Base-by-base conservation (phyloP, 805 yeast genomes). In the Komagataella pastoris region DNA sequence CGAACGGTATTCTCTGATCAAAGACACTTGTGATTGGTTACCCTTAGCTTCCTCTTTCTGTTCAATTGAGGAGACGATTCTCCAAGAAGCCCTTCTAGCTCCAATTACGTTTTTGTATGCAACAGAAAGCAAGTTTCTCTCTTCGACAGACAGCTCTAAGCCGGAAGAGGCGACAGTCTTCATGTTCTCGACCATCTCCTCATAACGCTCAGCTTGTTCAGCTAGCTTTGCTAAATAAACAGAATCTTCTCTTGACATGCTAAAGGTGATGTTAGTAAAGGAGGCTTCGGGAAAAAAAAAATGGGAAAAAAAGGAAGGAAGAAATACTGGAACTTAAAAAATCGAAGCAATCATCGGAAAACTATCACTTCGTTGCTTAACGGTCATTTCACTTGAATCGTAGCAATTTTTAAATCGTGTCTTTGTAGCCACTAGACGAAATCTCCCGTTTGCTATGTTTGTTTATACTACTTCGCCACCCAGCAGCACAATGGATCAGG, bases 191-290 rank as follows among this genome's bases (percentile, higher is more conserved):
- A 91, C 98, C 97, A 88, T 89, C 76, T 91, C 98, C 76, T 93
- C 98, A 71, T 90, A 93, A 75, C 98, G 95, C 77, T 93, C 99
- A 66, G 98, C 97, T 77, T 91, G 97, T 75, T 91, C 98, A 66
- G 97, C 97, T 69, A 93, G 83, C 70, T 93, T 91, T 71, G 98
- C 98, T 67, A 93, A 82, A 74, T 90, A 91, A 64, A 93, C 96
- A 66, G 95, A 88, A 75, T 93, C 96, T 83, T 93, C 98, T 79
- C 97, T 95, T 66, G 91, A 79, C 44, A 24, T 24, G 21, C 40
- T 30, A 30, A 18, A 48, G 19, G 23, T 21, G 17, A n/a, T 17
- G 24, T 36, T 36, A 48, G 46, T 36, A 17, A 18, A 30, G 14
- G 40, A 17, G 5, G 40, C 14, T 30, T 21, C 23, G 23, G 23